Conservation (phyloP, 345 rosid species). For the Syzygium grande region DNA sequence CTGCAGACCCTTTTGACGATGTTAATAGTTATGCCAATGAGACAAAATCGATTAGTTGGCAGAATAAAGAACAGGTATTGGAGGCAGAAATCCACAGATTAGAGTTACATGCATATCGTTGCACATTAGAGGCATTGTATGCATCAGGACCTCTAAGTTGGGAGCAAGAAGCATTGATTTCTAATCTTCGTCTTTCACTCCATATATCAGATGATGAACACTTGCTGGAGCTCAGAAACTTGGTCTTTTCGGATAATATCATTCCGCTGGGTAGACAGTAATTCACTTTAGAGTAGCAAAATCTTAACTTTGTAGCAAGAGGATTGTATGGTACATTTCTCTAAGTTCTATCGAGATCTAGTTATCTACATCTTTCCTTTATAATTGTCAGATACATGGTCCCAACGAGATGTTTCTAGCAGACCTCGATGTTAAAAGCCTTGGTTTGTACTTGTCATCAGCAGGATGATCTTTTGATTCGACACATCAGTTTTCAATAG, state of each 20-base stretch:
- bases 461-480: not conserved
- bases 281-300: not conserved
- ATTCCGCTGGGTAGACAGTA: constrained; percentile 3
- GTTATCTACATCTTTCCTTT: not conserved
- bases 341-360: not conserved
- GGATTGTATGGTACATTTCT: not conserved
- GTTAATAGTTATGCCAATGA: constrained; percentile 29
- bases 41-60: constrained; percentile 30
- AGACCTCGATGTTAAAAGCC: not conserved
- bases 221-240: constrained; percentile 57
- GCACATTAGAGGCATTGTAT: constrained; percentile 38
- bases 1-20: constrained; percentile 22
- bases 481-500: not conserved
- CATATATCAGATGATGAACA: constrained; percentile 74
- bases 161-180: constrained; percentile 73
- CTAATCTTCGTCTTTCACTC: constrained; percentile 60
- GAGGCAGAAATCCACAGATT: constrained; percentile 47
- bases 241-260: constrained; percentile 48
- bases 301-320: not conserved
- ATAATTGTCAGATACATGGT: not conserved
- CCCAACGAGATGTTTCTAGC: not conserved
- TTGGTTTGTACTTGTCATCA: not conserved
- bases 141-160: constrained; percentile 66
- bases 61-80: constrained; percentile 18
- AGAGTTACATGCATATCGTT: constrained; percentile 53